phyloP scores from a whole-genome alignment of 2,329 filamentous ascomycete species.

The Pyricularia grisea region DNA sequence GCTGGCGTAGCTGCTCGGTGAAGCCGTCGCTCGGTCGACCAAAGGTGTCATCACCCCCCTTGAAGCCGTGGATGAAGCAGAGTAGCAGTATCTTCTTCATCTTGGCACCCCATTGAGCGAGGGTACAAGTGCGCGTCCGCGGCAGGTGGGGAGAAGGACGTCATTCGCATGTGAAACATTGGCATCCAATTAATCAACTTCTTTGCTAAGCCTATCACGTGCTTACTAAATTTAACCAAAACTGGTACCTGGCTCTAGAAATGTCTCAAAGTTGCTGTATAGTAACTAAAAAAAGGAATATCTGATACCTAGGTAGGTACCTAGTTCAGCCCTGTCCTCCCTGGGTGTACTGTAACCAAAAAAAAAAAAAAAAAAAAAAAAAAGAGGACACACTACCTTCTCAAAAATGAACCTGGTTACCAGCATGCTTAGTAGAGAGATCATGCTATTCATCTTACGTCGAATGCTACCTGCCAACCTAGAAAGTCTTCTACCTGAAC shows the following conservation, averaged over 20 bases:
- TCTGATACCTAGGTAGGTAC: too few relatives aligned
- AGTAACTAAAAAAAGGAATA: too few relatives aligned
- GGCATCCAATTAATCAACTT: not conserved
- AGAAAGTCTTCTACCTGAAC: too few relatives aligned
- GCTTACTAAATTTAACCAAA: not conserved
- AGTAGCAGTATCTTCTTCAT: constrained; percentile 75
- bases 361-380: too few relatives aligned
- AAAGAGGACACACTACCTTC: not conserved
- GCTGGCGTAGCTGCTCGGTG: constrained; percentile 58
- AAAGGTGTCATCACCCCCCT: constrained; percentile 76
- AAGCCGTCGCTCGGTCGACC: constrained; percentile 50
- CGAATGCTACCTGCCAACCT: too few relatives aligned
- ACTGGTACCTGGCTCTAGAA: not conserved
- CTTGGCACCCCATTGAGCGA: constrained; percentile 17
- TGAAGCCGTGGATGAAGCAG: constrained; percentile 85
- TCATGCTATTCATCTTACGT: not conserved
- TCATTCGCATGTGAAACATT: not conserved
- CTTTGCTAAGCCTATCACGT: not conserved
- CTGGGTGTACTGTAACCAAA: not conserved
- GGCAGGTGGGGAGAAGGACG: not conserved
- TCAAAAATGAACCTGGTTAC: not conserved
- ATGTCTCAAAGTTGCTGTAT: too few relatives aligned
- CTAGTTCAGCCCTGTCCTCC: not conserved
- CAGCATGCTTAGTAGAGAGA: not conserved
- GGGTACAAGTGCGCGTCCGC: not conserved